Percentiles rank a stretch among this genome's conserved stretches.
phyloP scores from a whole-genome alignment of 495 filamentous ascomycete species.

The Filosporella fistucella region DNA sequence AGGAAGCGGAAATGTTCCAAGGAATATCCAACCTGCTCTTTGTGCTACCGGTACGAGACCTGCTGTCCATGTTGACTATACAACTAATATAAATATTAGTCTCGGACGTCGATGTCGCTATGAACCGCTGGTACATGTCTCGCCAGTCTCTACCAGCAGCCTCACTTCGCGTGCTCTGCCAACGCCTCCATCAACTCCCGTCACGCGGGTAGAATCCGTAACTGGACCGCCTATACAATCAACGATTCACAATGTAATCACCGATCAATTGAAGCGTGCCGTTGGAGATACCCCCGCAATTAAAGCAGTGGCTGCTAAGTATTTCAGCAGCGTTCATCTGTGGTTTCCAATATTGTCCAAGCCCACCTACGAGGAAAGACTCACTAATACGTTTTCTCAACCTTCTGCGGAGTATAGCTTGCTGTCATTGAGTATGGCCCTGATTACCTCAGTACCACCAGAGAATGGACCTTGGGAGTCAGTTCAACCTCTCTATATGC shows the following conservation, averaged over 20 bases:
- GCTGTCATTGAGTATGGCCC: conserved; percentile 40
- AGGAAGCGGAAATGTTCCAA: conserved; percentile 46
- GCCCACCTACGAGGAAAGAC: conserved; percentile 29
- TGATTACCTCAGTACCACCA: conserved; percentile 25
- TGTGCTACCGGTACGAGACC: conserved; percentile 28
- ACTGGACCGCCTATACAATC: conserved; percentile 17
- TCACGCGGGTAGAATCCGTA: neutral
- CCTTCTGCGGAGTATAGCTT: conserved; percentile 38
- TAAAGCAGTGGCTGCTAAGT: conserved; percentile 23
- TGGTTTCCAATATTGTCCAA: conserved; percentile 47
- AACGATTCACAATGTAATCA: conserved; percentile 21
- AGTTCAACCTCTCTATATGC: conserved; percentile 32
- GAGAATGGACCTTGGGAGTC: conserved; percentile 10
- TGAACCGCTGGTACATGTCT: neutral
- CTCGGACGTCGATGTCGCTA: conserved; percentile 19
- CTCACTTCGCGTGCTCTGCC: neutral
- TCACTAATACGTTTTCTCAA: conserved; percentile 29
- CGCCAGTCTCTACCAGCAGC: no score
- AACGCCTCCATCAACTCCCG: no score
- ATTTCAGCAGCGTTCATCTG: conserved; percentile 30
- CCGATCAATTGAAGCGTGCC: conserved; percentile 5
- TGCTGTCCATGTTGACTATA: conserved; percentile 28
- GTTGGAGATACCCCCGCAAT: conserved; percentile 19
- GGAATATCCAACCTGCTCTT: conserved; percentile 32
- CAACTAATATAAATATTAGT: conserved; percentile 18